These are phyloP conservation scores for Xylariaceae sp. DNA, from an alignment of 2,329 filamentous ascomycete genomes.

Conservation along the genomic window DNA sequence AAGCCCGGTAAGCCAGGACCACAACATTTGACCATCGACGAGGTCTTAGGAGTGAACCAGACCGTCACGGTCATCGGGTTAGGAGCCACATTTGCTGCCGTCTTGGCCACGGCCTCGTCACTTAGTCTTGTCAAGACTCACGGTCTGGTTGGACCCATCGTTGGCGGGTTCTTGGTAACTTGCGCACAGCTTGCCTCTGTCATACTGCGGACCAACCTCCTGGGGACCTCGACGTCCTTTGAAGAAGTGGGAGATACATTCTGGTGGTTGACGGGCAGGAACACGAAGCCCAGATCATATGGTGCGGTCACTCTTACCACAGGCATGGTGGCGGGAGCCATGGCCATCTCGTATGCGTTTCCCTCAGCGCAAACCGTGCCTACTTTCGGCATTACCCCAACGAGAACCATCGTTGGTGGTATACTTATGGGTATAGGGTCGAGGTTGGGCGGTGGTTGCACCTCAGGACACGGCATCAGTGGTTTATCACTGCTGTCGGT, in stretches of 20 bases:
- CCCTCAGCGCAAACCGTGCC: slow-evolving; percentile 26
- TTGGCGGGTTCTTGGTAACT: slow-evolving; percentile 56
- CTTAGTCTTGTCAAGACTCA: slow-evolving; percentile 25
- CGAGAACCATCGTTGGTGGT: slow-evolving; percentile 36
- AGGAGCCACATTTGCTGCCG: slow-evolving; percentile 36
- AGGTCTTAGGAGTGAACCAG: slow-evolving; percentile 36
- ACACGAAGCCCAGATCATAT: slow-evolving; percentile 28
- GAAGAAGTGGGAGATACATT: slow-evolving; percentile 54
- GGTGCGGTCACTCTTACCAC: slow-evolving; percentile 47
- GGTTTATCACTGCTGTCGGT: slow-evolving; percentile 59
- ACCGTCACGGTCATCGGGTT: slow-evolving; percentile 35
- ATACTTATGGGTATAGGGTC: slow-evolving; percentile 55
- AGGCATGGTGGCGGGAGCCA: slow-evolving; percentile 46
- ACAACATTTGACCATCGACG: slow-evolving; percentile 28
- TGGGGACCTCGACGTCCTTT: slow-evolving; percentile 59
- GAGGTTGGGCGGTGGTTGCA: slow-evolving; percentile 61
- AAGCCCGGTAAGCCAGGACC: neutral
- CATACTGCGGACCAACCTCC: slow-evolving; percentile 44
- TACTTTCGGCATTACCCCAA: slow-evolving; percentile 21
- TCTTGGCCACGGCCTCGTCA: slow-evolving; percentile 34
- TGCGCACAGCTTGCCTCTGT: slow-evolving; percentile 54
- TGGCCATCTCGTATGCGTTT: slow-evolving; percentile 28
- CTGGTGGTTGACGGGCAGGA: slow-evolving; percentile 36
- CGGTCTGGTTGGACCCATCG: slow-evolving; percentile 39
- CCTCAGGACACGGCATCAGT: slow-evolving; percentile 65